Conservation (phyloP, 495 filamentous ascomycete genomes). For the Penicillium cinerascens region DNA sequence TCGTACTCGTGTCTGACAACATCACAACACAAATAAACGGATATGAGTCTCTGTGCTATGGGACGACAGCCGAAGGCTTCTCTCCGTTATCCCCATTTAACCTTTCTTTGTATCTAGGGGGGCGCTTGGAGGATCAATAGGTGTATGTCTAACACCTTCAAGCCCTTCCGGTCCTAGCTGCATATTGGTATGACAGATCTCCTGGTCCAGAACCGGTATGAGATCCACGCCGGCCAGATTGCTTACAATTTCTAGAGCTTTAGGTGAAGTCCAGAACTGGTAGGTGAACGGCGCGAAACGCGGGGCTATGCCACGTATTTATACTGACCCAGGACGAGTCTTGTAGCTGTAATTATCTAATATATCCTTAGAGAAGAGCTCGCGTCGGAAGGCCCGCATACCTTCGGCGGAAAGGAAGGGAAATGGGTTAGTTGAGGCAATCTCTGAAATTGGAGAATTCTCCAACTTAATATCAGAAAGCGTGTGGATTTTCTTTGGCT, state of each 20-base stretch:
- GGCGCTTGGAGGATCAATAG: neutral
- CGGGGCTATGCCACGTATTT: slow-evolving; percentile 3
- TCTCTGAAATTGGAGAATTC: neutral
- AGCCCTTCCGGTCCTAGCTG: slow-evolving; percentile 1
- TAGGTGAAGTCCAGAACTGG: slow-evolving; percentile 65
- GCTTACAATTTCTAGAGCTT: slow-evolving; percentile 62
- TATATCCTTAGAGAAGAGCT: slow-evolving; percentile 63
- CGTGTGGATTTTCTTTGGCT: neutral
- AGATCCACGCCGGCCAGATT: slow-evolving; percentile 73
- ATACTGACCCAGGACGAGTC: slow-evolving; percentile 2
- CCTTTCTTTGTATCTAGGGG: neutral
- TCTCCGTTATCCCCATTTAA: neutral
- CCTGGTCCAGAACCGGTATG: slow-evolving; percentile 66
- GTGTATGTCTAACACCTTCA: neutral
- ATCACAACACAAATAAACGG: neutral
- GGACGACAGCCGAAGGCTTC: neutral
- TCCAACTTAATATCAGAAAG: neutral
- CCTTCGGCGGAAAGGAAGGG: slow-evolving; percentile 66
- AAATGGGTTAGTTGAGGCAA: slow-evolving; percentile 47
- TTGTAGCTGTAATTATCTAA: slow-evolving; percentile 49
- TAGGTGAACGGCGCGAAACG: slow-evolving; percentile 61
- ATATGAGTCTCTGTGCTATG: neutral
- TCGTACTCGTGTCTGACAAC: neutral
- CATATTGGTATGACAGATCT: slow-evolving; percentile 72
- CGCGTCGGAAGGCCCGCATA: slow-evolving; percentile 60